A percentile compares a stretch with the other conserved stretches of the same genome.
phyloP scores from a whole-genome alignment of 176 grass and related monocot species.

The Dactylis glomerata region DNA sequence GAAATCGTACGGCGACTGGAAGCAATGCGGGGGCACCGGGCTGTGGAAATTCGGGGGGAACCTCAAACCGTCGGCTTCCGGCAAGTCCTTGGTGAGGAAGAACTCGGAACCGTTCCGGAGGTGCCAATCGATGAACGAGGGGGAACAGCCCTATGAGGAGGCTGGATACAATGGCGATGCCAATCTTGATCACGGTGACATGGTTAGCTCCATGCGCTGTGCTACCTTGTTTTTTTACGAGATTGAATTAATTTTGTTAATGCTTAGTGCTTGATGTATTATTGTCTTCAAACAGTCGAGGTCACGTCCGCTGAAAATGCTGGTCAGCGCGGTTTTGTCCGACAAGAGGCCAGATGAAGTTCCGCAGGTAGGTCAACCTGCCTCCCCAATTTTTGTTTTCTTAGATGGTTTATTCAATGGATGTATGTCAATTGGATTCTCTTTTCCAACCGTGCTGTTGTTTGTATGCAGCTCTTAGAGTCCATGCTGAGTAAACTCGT shows the following conservation, averaged over 20 bases:
- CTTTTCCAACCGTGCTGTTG: background rate
- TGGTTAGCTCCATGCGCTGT: constrained; percentile 46
- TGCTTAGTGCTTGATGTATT: background rate
- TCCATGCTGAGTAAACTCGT: constrained; percentile 86
- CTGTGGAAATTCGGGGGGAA: constrained; percentile 93
- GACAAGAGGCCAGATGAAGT: constrained; percentile 98
- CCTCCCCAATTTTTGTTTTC: constrained; percentile 3
- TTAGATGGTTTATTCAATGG: constrained; percentile 20
- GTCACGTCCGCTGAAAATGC: constrained; percentile 76
- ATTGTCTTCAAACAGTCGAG: constrained; percentile 53
- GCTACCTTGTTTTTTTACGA: constrained; percentile 16
- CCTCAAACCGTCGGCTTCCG: constrained; percentile 49
- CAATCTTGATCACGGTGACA: constrained; percentile 54
- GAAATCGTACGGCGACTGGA: constrained; percentile 92
- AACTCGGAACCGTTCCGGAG: constrained; percentile 74
- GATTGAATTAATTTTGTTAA: constrained; percentile 21
- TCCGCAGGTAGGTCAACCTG: constrained; percentile 61
- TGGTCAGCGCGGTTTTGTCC: constrained; percentile 72
- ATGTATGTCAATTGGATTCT: background rate
- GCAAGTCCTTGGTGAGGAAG: constrained; percentile 79
- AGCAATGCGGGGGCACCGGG: constrained; percentile 82
- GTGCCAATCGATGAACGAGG: constrained; percentile 72
- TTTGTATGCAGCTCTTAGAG: constrained; percentile 74
- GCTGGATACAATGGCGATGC: constrained; percentile 48
- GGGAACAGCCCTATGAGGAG: constrained; percentile 46